Conservation (phyloP, 2,329 filamentous ascomycete genomes). For the Phyllosticta paracitricarpa region DNA sequence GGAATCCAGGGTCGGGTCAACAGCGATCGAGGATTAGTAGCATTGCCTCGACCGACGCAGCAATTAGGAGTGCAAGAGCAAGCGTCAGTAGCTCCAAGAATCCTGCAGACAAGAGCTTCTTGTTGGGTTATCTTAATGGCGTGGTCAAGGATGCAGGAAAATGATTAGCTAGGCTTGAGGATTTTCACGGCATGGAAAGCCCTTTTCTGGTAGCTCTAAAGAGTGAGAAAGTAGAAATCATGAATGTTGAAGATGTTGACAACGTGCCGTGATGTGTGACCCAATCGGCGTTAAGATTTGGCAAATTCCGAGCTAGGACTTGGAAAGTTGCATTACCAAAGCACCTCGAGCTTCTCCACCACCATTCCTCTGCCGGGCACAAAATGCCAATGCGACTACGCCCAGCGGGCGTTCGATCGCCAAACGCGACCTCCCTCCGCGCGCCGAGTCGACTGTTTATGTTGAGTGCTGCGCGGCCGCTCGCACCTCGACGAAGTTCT, state of each 20-base stretch:
- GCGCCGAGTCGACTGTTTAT: not conserved
- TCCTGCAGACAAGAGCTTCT: slow-evolving; percentile 63
- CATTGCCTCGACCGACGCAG: slow-evolving; percentile 15
- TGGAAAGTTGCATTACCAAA: not conserved
- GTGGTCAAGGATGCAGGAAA: slow-evolving; percentile 31
- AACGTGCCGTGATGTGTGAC: not conserved
- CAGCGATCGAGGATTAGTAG: slow-evolving; percentile 25
- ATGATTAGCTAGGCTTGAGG: not conserved
- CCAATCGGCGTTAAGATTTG: slow-evolving; percentile 3
- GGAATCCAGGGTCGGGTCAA: slow-evolving; percentile 12
- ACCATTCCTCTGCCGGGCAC: not conserved
- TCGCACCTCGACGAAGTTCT: not conserved
- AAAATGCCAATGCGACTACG: not conserved
- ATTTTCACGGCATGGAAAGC: not conserved
- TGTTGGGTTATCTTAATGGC: slow-evolving; percentile 63
- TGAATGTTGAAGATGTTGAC: no score
- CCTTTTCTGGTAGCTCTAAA: not conserved
- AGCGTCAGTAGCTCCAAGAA: slow-evolving; percentile 17
- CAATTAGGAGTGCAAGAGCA: not conserved
- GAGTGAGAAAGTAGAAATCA: no score
- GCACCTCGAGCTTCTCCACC: not conserved
- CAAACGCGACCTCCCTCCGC: not conserved
- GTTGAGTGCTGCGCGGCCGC: not conserved
- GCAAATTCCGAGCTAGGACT: not conserved
- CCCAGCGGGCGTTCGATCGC: not conserved